Evolutionary conservation across 257 asterid genomes (phyloP), one percentile per base, ranked within the genome.

Genomic region (Solanum etuberosum): DNA sequence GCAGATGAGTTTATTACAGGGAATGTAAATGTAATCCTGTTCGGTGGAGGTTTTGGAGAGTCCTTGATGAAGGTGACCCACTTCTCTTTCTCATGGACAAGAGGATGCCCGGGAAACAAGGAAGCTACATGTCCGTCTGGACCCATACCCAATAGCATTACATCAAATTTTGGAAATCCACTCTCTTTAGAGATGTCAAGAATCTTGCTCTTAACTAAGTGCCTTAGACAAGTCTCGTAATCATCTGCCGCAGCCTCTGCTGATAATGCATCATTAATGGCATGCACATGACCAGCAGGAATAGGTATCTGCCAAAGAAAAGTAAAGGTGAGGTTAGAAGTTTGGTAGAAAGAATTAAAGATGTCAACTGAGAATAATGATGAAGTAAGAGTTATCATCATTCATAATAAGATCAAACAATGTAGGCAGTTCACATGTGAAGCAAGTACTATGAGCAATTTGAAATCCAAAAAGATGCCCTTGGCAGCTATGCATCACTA

Each of bases 41-140:
- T 93, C 4, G 98, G 95, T 43, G 98, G 98, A 68, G 99, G 99
- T 89, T 97, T 97, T 34, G 99, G 99, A 0, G 99, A 97, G 90
- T 97, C 98, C 46, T 87, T 93, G 93, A 97, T 91, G 90, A 68
- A 94, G 18, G 96, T 27, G 73, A 94, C 97, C 99, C 99, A 97
- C 90, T 94, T 95, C 88, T 93, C 88, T 0, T 90, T 92, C 88
- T 94, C 98, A 48, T 93, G 91, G 86, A 95, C 88, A 32, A 94
- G 96, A 84, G 93, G 96, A 85, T 97, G 99, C 71, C 94, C 98
- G 0, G 98, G 99, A 86, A 95, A 97, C 40, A 95, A 88, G 85
- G 99, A 97, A 67, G 99, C 99, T 27, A 95, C 89, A 88, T 97
- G 99, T 31, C 99, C 99, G 34, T 97, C 98, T 1, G 99, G 99